Percentiles rank a stretch among this genome's conserved stretches.
phyloP scores from a whole-genome alignment of 768 basidiomycete genomes.

The Phlebiopsis gigantea region DNA sequence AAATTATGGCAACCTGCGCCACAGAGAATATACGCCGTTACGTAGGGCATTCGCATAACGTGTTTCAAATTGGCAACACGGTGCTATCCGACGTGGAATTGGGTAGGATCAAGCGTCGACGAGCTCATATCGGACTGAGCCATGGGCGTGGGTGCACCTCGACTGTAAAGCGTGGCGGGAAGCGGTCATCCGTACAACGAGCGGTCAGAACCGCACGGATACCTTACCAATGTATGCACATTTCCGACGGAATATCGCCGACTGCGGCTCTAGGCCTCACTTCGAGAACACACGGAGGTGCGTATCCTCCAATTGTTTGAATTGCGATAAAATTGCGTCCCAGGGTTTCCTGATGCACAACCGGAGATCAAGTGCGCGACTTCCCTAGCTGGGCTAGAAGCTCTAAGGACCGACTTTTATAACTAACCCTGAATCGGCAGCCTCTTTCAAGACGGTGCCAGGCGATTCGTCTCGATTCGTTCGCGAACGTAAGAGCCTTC shows the following conservation, averaged over 20 bases:
- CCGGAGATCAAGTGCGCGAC: neutral
- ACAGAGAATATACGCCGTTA: neutral
- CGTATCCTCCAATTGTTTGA: neutral
- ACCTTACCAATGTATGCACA: neutral
- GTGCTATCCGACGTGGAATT: neutral
- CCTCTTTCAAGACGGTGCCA: neutral
- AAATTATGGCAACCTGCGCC: neutral
- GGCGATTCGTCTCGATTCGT: neutral
- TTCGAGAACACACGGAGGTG: neutral
- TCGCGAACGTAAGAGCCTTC: neutral
- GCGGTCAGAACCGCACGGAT: no score
- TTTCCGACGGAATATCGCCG: no score
- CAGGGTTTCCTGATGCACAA: neutral
- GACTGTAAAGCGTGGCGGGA: neutral
- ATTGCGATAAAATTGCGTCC: neutral
- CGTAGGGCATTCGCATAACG: neutral
- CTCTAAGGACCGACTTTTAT: neutral
- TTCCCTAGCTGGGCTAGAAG: neutral
- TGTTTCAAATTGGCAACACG: neutral
- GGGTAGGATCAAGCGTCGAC: neutral
- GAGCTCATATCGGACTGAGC: neutral
- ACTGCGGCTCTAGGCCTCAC: no score
- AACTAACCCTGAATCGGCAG: neutral
- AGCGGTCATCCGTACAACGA: neutral
- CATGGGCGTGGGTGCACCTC: neutral